These are phyloP conservation scores for Peronospora tabacina DNA, from an alignment of 352 stramenopile species.

Conservation along the genomic window DNA sequence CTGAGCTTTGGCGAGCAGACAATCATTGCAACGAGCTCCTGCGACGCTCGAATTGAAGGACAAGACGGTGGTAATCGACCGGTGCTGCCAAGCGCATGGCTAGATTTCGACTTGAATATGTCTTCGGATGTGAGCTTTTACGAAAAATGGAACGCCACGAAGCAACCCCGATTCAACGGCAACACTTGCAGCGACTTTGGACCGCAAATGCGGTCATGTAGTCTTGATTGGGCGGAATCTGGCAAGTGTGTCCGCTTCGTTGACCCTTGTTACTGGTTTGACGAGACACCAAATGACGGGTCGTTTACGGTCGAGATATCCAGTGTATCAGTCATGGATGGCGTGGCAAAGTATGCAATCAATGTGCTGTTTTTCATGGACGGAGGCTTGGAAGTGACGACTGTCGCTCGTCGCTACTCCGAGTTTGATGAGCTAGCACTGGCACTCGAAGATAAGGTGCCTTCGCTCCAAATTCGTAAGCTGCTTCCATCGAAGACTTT, in stretches of 20 bases:
- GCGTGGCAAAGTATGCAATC: slow-evolving; percentile 49
- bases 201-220: slow-evolving; percentile 8
- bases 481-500: slow-evolving; percentile 69
- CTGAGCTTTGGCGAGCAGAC: slow-evolving; percentile 42
- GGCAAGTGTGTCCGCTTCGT: slow-evolving; percentile 58
- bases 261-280: slow-evolving; percentile 39
- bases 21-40: slow-evolving; percentile 61
- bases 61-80: slow-evolving; percentile 32
- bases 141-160: slow-evolving; percentile 27
- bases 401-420: slow-evolving; percentile 54
- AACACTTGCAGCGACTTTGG: slow-evolving; percentile 16
- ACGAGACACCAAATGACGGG: slow-evolving; percentile 36
- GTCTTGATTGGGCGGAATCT: slow-evolving; percentile 10
- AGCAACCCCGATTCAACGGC: slow-evolving; percentile 17
- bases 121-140: slow-evolving; percentile 27
- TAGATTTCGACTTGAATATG: slow-evolving; percentile 34
- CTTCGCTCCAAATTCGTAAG: slow-evolving; percentile 35
- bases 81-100: slow-evolving; percentile 54
- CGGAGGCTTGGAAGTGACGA: slow-evolving; percentile 34
- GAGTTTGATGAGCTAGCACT: slow-evolving; percentile 58
- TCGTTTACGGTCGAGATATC: slow-evolving; percentile 71
- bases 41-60: slow-evolving; percentile 58
- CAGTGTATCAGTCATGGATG: slow-evolving; percentile 39
- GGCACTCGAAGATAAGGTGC: slow-evolving; percentile 49
- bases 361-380: slow-evolving; percentile 49